Base-by-base conservation (phyloP, 2,329 filamentous ascomycete species). In the Fusarium sp. region DNA sequence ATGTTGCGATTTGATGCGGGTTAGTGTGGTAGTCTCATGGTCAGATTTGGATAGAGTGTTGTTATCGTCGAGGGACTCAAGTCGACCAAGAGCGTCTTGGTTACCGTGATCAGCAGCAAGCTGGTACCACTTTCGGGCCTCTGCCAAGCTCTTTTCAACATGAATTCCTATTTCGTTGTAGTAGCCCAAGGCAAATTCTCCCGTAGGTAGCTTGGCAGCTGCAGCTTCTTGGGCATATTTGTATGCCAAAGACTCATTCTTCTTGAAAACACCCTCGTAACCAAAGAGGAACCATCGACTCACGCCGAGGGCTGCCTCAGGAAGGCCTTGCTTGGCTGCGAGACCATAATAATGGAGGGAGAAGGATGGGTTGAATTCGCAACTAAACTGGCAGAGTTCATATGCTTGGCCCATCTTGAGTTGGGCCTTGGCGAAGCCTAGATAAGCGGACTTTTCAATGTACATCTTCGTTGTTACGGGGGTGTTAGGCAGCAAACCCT, bases 271-370 rank as follows among this genome's bases (percentile, higher is more conserved):
- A 23, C 91, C 91, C 72, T 98, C 95, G 70, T 96, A 94, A 4
- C 96, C 96, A 76, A 97, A 98, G 28, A 99, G 85, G 77, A 98
- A 99, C 96, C 96, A 99, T 80, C 97, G 96, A 80, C 95, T 98
- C 65, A 99, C 94, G 28, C 95, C 94, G 81, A 99, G 92, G 64
- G 97, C 94, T 1, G 95, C 96, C 78, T 99, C 96, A 0, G 94
- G 86, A 75, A 98, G 94, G 19, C 94, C 95, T 81, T 98, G 96
- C 70, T 92, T 90, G 14, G 96, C 92, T 23, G 96, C 95, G 31
- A 99, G 86, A 39, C 93, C 93, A 76, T 98, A 98, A 83, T 99
- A 99, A 78, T 99, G 96, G 56, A 99, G 82, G 2, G 95, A 98
- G 61, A 97, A 87, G 1, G 93, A 91, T 2, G 96, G 94, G 75